These are phyloP conservation scores for Zoysia pacifica DNA, from an alignment of 176 grass and related monocot species.

Conservation along the genomic window DNA sequence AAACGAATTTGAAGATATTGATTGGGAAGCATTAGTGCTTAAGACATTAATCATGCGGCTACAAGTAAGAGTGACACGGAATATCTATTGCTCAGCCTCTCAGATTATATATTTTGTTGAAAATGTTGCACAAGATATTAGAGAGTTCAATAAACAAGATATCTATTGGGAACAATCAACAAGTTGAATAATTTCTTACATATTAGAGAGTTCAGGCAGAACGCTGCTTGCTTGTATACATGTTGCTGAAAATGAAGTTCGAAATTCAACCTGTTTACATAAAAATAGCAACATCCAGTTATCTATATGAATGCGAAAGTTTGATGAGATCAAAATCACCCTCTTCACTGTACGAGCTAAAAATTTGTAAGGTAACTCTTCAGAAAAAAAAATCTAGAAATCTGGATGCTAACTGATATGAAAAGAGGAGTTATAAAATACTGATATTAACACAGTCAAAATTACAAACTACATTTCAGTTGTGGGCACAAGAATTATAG, in stretches of 20 bases:
- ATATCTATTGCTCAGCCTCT: constrained; percentile 1
- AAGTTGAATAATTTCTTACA: constrained; percentile 56
- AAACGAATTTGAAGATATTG: constrained; percentile 25
- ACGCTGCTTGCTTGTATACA: constrained; percentile 74
- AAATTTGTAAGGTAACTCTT: not conserved
- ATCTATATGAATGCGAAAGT: not conserved
- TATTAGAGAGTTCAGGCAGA: constrained; percentile 82
- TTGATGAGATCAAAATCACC: not conserved
- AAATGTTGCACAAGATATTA: constrained; percentile 9
- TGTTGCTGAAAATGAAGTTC: constrained; percentile 71
- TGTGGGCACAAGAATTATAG: not conserved
- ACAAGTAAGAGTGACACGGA: constrained; percentile 8
- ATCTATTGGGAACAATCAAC: not conserved
- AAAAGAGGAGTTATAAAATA: not conserved
- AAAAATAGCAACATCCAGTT: constrained; percentile 8
- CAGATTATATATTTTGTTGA: not conserved
- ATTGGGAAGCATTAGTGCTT: constrained; percentile 14
- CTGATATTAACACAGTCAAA: not conserved
- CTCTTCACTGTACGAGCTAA: not conserved
- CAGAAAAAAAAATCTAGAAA: not conserved
- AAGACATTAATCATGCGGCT: not conserved
- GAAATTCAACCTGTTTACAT: constrained; percentile 85
- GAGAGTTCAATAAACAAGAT: not conserved
- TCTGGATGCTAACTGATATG: not conserved
- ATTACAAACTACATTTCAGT: constrained; percentile 3